Conservation (phyloP, 129 eudicot genomes). For the Artemisia argyi region DNA sequence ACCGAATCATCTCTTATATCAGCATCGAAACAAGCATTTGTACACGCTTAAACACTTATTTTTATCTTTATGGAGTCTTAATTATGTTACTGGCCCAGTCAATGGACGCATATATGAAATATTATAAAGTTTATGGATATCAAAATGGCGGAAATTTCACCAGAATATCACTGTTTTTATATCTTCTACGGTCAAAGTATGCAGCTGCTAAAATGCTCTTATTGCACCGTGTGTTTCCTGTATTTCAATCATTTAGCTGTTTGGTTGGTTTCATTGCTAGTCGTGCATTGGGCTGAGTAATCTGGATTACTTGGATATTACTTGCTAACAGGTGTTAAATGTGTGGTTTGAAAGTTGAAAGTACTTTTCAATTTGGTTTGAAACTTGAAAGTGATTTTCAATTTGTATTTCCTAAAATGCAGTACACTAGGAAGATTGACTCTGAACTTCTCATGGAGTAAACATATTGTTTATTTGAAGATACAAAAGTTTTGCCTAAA, state of each 20-base stretch:
- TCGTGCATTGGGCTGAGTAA: constrained; percentile 9
- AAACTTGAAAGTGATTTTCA: no score
- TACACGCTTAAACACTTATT: background rate
- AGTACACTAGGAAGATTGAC: no score
- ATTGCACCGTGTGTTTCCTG: background rate
- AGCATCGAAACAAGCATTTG: no score
- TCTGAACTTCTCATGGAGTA: no score
- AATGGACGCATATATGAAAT: background rate
- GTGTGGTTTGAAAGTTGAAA: background rate
- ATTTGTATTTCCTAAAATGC: no score
- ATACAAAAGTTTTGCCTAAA: no score
- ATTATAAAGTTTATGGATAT: background rate
- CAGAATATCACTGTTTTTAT: constrained; percentile 5
- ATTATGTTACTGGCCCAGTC: background rate
- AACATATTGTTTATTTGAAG: no score
- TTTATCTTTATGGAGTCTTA: background rate
- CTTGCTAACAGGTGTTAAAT: background rate
- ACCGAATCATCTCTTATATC: no score
- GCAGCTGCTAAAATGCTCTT: background rate
- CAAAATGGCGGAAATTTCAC: constrained; percentile 13
- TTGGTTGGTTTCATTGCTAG: background rate
- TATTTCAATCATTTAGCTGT: background rate
- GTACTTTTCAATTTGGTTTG: background rate
- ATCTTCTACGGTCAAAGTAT: constrained; percentile 24
- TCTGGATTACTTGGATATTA: background rate